Evolutionary conservation across 2,329 filamentous ascomycete species (phyloP), one percentile per base, ranked within the genome.

Genomic region (Lasiodiplodia theobromae): DNA sequence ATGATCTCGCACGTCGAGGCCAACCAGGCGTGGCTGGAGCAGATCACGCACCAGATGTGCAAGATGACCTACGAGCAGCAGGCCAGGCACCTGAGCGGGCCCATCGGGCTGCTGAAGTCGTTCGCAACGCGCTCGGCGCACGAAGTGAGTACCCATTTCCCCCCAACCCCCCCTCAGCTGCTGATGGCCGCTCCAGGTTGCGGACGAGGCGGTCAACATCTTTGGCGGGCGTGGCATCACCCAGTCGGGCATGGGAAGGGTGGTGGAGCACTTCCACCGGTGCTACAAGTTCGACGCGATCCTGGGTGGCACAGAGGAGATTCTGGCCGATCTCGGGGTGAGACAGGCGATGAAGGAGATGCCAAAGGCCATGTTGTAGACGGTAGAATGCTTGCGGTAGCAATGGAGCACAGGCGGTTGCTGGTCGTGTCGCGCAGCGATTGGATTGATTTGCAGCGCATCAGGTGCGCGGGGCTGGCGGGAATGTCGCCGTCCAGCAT

Each of bases 41-140:
- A 87, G 52, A 89, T 96, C 76, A 93, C 92, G 23, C 93, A 93
- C 83, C 93, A 96, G 77, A 96, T 96, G 93, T 91, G 87, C 82
- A 85, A 93, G 78, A 93, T 96, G 91, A 87, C 87, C 40, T 96
- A 96, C 80, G 85, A 86, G 66, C 82, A 95, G 77, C 93, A 96
- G 79, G 85, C 91, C 28, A 88, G 88, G 75, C 86, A 91, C 73
- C 86, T 96, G 1, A 91, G 91, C 66, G 93, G 93, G 0, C 92
- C 93, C 34, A 94, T 96, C 71, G 93, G 89, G 10, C 85, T 96
- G 25, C 86, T 96, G 69, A 97, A 97, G 82, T 92, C 91, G 79
- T 91, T 89, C 79, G 83, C 86, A 57, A 96, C 93, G 5, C 87
- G 92, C 38, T 88, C 89, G 51, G 91, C 92, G 1, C 92, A 95